Evolutionary conservation across 306 rosid species (phyloP).

Genomic region (Nissolia schottii): DNA sequence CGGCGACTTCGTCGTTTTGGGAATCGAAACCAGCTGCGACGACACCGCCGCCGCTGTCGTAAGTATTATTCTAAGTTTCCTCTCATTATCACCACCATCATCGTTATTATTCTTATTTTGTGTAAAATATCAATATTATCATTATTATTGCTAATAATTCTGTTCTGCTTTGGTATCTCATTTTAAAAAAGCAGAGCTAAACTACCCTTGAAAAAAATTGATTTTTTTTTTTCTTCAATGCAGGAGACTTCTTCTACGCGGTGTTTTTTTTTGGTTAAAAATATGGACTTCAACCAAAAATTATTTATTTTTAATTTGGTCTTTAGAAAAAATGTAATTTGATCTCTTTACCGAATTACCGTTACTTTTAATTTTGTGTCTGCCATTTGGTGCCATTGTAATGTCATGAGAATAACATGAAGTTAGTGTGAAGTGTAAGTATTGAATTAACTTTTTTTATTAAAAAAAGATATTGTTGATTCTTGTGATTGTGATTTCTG

Average conservation of each 20-base stretch:
- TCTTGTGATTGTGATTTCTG: background rate
- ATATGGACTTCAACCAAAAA: background rate
- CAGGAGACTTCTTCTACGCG: too few species aligned
- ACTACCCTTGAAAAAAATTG: too few species aligned
- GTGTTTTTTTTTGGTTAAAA: too few species aligned
- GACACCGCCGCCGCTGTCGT: conserved; percentile 96
- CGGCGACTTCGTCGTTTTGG: conserved; percentile 56
- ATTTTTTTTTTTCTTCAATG: background rate
- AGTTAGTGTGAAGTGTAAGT: background rate
- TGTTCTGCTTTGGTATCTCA: too few species aligned
- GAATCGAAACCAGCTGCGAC: conserved; percentile 97
- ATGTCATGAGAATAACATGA: background rate
- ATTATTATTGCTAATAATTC: too few species aligned
- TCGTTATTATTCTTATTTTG: background rate
- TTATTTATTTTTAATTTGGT: background rate
- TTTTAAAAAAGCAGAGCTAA: too few species aligned
- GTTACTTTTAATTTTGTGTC: too few species aligned
- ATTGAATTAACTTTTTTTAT: background rate
- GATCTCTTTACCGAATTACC: background rate
- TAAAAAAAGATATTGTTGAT: background rate
- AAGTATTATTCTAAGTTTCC: background rate
- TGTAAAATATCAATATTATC: too few species aligned
- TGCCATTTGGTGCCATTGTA: background rate
- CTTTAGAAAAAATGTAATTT: too few species aligned
- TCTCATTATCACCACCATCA: background rate